phyloP scores from a whole-genome alignment of 495 filamentous ascomycete genomes.

The Sordaria brevicollis region DNA sequence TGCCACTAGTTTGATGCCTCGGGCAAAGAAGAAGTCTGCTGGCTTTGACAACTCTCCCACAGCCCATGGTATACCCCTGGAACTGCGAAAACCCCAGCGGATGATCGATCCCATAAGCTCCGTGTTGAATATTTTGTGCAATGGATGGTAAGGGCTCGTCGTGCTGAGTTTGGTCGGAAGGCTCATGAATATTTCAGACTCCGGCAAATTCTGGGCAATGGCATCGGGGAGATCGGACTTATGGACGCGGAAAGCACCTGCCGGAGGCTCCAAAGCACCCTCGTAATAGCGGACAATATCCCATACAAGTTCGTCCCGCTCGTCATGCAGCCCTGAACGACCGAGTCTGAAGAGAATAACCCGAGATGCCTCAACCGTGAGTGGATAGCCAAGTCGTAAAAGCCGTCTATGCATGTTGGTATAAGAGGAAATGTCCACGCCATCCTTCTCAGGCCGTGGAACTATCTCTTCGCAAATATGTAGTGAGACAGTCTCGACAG shows the following conservation, averaged over 20 bases:
- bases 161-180: background rate
- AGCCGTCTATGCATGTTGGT: constrained; percentile 3
- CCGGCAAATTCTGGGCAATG: constrained; percentile 2
- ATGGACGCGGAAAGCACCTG: constrained; percentile 17
- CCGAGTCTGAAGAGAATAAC: constrained; percentile 21
- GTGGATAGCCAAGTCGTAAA: constrained; percentile 4
- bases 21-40: constrained; percentile 11
- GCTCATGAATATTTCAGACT: background rate
- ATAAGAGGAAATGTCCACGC: constrained; percentile 3
- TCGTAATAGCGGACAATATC: constrained; percentile 17
- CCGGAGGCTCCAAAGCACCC: background rate
- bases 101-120: constrained; percentile 18
- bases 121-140: constrained; percentile 20
- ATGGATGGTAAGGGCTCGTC: constrained; percentile 13
- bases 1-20: constrained; percentile 14
- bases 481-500: constrained; percentile 3
- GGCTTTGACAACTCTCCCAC: background rate
- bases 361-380: constrained; percentile 9
- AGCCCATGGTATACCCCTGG: background rate
- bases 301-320: constrained; percentile 18
- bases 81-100: constrained; percentile 16
- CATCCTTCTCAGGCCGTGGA: background rate
- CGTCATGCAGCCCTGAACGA: constrained; percentile 16
- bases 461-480: constrained; percentile 5
- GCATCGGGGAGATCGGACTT: constrained; percentile 21